A percentile compares a stretch with the other conserved stretches of the same genome.
Evolutionary conservation across 75 land plant genomes (phyloP).

Genomic region (Larix kaempferi): DNA sequence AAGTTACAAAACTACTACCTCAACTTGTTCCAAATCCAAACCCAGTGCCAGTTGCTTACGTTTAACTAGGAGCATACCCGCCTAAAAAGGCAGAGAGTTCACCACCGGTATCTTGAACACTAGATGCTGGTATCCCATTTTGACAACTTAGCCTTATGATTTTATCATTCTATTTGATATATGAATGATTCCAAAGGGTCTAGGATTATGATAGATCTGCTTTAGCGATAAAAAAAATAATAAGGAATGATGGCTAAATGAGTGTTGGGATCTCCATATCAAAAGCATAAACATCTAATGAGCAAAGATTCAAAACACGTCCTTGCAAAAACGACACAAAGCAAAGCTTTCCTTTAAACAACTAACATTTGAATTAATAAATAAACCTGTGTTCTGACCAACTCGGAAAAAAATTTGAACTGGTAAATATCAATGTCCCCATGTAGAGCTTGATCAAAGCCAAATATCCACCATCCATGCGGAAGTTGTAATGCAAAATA

Average conservation of each 20-base stretch:
- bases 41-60: no score
- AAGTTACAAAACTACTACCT: no score
- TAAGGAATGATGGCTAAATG: not conserved
- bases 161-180: not conserved
- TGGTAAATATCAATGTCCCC: conserved; percentile 94
- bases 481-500: conserved; percentile 97
- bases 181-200: not conserved
- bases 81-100: no score
- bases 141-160: not conserved
- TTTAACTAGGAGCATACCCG: no score
- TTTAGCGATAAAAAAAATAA: not conserved
- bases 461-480: conserved; percentile 98
- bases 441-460: conserved; percentile 95
- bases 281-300: not conserved
- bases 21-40: no score
- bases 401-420: conserved; percentile 84
- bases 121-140: not conserved
- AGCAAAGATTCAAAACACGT: not conserved
- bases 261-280: not conserved
- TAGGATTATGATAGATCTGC: not conserved
- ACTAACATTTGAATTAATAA: not conserved
- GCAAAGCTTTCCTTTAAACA: not conserved
- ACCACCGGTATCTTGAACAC: no score
- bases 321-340: not conserved
- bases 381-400: conserved; percentile 64